Base-by-base conservation (phyloP, 768 basidiomycete genomes). In the Paxillus rubicundulus region DNA sequence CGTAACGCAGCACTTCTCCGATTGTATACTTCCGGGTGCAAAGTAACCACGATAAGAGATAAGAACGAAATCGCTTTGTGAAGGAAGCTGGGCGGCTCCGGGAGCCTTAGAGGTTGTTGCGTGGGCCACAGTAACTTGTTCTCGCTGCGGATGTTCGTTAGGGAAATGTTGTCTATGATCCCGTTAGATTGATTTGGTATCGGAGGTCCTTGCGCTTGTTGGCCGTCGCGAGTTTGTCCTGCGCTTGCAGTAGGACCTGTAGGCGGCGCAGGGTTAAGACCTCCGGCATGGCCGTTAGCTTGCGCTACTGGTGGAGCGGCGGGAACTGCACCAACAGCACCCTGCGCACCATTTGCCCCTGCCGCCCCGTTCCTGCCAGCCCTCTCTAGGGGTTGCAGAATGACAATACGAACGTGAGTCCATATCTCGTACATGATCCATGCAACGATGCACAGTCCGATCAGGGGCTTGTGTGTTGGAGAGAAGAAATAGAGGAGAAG, bases 401-500 rank as follows among this genome's bases (percentile, higher is more conserved):
- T 55, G 38, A 73, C 69, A 30, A 68, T 76, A 36, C 84, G 77
- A 52, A 89, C 77, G 21, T 84, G 84, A 47, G 78, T 79, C 86
- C 86, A 88, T 32, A 86, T 82, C 66, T 90, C 88, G 64, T 87
- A 90, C 21, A 85, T 50, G 66, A 87, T 80, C 86, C 86, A 89
- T 2, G 75, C 79, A 20, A 84, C 69, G 28, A 90, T 76, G 51
- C 89, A 70, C 36, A 87, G 57, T 33, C 82, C 85, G 53, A 89
- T 79, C 17, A 89, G 64, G 5, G 88, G 88, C 50, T 87, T 86
- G 57, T 85, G 77, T 7, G 85, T 78, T 0, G 88, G 88, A 4
- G 85, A 84, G 61, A 90, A 84, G 66, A 90, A 88, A 67, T 89
- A 90, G 3, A 90, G 74, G 27, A 90, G 72, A 12, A 90, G 74